Evolutionary conservation across 306 rosid genomes (phyloP).

Genomic region (Ziziphus jujuba): DNA sequence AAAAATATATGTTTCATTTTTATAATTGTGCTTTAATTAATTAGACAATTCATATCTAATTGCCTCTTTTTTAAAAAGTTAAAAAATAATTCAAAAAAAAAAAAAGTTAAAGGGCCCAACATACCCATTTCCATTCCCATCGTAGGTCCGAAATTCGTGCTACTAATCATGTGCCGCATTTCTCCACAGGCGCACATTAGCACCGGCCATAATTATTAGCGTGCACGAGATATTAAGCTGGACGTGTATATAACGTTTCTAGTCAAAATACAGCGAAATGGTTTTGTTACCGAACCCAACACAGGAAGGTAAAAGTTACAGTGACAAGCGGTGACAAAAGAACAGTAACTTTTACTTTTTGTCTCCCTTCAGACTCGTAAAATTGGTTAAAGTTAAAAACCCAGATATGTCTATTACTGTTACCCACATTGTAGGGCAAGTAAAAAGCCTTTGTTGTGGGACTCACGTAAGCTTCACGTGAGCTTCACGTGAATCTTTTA

Average conservation of each 20-base stretch:
- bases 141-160: background rate
- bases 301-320: background rate
- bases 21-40: too few species aligned
- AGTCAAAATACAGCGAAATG: constrained; percentile 14
- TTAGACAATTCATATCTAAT: too few species aligned
- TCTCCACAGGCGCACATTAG: background rate
- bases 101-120: background rate
- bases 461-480: constrained; percentile 8
- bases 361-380: background rate
- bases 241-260: background rate
- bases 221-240: constrained; percentile 2
- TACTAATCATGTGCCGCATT: constrained; percentile 8
- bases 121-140: too few species aligned
- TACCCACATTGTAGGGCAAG: background rate
- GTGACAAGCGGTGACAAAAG: constrained; percentile 5
- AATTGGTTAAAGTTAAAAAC: too few species aligned
- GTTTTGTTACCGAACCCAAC: background rate
- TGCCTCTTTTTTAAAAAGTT: too few species aligned
- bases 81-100: too few species aligned
- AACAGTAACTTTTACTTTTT: background rate
- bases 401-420: too few species aligned
- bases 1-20: too few species aligned
- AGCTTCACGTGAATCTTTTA: background rate
- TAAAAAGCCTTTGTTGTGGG: background rate
- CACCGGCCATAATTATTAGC: background rate